Evolutionary conservation across 371 early-diverging fungal species (phyloP).

Genomic region (Zopfochytrium polystomum): DNA sequence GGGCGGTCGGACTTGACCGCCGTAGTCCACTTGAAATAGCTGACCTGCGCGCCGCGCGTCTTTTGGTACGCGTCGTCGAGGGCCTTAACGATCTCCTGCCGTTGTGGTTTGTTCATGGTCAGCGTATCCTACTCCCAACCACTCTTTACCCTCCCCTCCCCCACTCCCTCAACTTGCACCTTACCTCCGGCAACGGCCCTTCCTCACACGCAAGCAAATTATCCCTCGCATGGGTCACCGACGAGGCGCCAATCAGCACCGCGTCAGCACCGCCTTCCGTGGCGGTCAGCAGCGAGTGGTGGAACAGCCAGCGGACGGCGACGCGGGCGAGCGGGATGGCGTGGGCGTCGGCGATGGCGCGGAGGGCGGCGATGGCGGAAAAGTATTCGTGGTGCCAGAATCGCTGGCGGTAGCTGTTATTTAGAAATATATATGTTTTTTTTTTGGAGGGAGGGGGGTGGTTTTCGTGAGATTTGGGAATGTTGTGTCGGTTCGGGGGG

Average conservation of each 20-base stretch:
- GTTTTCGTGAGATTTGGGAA: no score
- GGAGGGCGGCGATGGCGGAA: slow-evolving; percentile 48
- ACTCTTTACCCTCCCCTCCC: no score
- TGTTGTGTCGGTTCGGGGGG: no score
- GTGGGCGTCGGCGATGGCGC: slow-evolving; percentile 38
- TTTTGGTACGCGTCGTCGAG: slow-evolving; percentile 56
- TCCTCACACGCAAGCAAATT: slow-evolving; percentile 52
- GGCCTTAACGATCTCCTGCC: slow-evolving; percentile 47
- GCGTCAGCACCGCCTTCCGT: slow-evolving; percentile 54
- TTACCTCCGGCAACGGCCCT: slow-evolving; percentile 48
- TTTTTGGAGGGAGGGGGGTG: no score
- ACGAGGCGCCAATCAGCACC: slow-evolving; percentile 61
- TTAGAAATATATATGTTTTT: no score
- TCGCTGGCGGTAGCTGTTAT: slow-evolving; percentile 53
- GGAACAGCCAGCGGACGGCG: slow-evolving; percentile 61
- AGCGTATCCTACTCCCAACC: background rate
- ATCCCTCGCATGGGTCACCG: slow-evolving; percentile 46
- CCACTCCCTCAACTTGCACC: no score
- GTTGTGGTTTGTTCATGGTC: background rate
- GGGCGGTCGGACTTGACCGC: no score
- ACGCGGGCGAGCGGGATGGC: slow-evolving; percentile 46
- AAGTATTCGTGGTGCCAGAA: slow-evolving; percentile 61
- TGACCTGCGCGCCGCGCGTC: slow-evolving; percentile 44
- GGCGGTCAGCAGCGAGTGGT: slow-evolving; percentile 58
- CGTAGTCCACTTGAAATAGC: slow-evolving; percentile 37